These are phyloP conservation scores for Marasmius oreades DNA, from an alignment of 1,284 basidiomycete species.

Conservation along the genomic window DNA sequence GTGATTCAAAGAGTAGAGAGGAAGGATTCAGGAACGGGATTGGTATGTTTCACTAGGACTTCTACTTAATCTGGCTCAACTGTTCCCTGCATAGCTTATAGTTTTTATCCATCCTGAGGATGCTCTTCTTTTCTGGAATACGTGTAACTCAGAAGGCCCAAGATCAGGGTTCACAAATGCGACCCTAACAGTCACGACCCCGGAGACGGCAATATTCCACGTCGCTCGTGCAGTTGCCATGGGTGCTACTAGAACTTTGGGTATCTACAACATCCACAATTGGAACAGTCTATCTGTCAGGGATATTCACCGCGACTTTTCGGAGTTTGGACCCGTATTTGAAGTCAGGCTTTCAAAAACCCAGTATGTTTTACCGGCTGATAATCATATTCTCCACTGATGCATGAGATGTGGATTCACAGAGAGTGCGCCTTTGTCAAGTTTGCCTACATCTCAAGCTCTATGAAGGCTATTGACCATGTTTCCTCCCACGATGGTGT, in stretches of 20 bases:
- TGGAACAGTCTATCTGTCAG: neutral
- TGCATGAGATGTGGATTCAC: too few species aligned
- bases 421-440: too few species aligned
- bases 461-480: too few species aligned
- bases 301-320: neutral
- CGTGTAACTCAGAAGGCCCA: neutral
- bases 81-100: too few species aligned
- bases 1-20: too few species aligned
- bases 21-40: too few species aligned
- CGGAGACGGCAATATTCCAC: neutral
- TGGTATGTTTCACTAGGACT: too few species aligned
- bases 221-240: neutral
- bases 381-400: neutral
- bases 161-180: neutral
- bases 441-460: too few species aligned
- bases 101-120: too few species aligned
- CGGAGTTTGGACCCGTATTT: neutral
- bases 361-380: neutral
- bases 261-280: neutral
- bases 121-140: too few species aligned
- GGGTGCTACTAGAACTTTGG: neutral
- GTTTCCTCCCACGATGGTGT: too few species aligned
- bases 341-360: neutral
- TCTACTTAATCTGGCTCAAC: too few species aligned
- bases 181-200: neutral